Evolutionary conservation across 1,284 basidiomycete species (phyloP), one percentile per base, ranked within the genome.

Genomic region (Microbotryum silenes-acaulis): DNA sequence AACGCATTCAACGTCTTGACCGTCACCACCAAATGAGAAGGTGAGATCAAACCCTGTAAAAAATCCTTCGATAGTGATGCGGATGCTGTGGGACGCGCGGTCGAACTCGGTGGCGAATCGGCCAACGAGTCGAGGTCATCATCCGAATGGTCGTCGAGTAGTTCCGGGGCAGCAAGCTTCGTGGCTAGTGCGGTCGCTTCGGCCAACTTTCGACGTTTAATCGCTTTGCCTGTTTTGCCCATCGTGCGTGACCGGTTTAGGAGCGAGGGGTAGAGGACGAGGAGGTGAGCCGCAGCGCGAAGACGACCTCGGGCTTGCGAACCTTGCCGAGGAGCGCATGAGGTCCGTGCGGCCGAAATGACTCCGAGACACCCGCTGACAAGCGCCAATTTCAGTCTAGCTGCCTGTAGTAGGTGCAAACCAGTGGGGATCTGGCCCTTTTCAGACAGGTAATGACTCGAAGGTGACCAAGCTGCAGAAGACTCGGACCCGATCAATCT

Each of bases 161-260:
- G 20, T 14, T n/a, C 29, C 9, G 51, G 51, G 10, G 29, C 47
- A 23, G 56, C 37, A 6, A 31, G 33, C 6, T 25, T 48, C 27
- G 55, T 27, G 16, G 44, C 53, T 4, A 33, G 20, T 7, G 23
- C 51, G 29, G 51, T 27, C 10, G 51, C 23, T n/a, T 52, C 51
- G 12, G 51, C 29, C 25, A 25, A 9, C 20, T 29, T 27, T 42
- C 37, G 51, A 21, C 44, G 44, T 48, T 60, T 60, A 6, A 51
- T 25, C 4, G 59, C 59, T 46, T 60, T 60, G 21, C 59, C 59
- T 6, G 44, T 45, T 48, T 60, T 60, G 42, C 59, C 57, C 57
- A 58, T 58, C 16, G 14, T 51, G 27, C 9, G 33, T 33, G 6
- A 4, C 37, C 6, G 37, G 14, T 42, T 9, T 31, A 42, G 9